Percentiles rank a stretch among this genome's conserved stretches.
Conservation (phyloP, 345 rosid genomes). For the Rhodamnia argentea region DNA sequence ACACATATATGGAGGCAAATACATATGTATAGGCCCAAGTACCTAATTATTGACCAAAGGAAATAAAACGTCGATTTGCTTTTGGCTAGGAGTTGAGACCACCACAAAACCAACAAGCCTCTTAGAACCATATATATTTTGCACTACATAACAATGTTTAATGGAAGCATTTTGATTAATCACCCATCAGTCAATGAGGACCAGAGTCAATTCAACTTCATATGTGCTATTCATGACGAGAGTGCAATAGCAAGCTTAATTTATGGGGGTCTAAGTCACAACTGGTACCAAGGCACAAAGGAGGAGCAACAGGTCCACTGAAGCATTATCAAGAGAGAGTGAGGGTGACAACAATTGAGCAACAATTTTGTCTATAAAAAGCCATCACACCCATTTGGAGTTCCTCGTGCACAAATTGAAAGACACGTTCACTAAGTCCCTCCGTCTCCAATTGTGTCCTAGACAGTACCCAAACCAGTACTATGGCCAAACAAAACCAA, state of each 20-base stretch:
- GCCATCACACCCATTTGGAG: neutral
- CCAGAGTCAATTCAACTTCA: neutral
- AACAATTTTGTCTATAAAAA: neutral
- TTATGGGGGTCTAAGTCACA: constrained; percentile 6
- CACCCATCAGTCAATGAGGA: neutral
- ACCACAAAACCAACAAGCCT: neutral
- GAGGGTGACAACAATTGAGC: neutral
- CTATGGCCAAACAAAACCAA: neutral
- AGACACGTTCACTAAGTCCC: neutral
- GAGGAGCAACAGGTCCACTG: neutral
- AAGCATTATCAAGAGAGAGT: neutral
- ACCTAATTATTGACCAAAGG: neutral
- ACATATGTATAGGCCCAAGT: neutral
- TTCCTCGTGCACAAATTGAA: constrained; percentile 7
- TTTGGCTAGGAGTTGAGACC: neutral
- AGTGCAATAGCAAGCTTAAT: neutral
- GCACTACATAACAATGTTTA: neutral
- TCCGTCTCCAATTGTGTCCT: neutral
- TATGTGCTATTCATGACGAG: constrained; percentile 6
- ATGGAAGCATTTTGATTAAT: neutral
- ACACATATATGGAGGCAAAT: neutral
- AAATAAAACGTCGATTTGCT: neutral
- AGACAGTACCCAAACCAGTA: neutral
- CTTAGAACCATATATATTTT: neutral
- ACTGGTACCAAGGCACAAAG: neutral